phyloP scores from a whole-genome alignment of 805 yeast genomes.

The Pichia exigua region DNA sequence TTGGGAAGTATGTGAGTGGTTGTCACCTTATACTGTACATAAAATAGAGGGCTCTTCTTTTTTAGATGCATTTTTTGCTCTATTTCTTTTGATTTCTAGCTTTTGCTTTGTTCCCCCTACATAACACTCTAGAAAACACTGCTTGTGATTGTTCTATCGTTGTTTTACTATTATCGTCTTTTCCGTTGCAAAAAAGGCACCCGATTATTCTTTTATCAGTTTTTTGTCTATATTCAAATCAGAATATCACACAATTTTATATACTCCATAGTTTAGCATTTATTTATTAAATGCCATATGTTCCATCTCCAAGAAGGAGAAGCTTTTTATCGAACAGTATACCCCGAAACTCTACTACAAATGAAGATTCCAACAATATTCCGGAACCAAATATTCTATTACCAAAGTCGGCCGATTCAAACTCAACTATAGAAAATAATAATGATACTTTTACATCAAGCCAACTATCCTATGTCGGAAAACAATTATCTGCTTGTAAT shows the following conservation, averaged over 20 bases:
- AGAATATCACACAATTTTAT: neutral
- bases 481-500: neutral
- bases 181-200: neutral
- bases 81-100: neutral
- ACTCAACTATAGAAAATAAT: neutral
- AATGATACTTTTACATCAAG: neutral
- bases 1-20: neutral
- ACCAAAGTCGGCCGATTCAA: neutral
- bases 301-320: constrained; percentile 7
- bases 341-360: neutral
- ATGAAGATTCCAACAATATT: neutral
- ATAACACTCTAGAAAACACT: neutral
- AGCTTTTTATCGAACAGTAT: neutral
- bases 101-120: neutral
- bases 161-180: neutral
- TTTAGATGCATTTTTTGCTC: neutral
- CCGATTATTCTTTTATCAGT: neutral
- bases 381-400: neutral
- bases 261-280: neutral
- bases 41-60: neutral
- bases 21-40: neutral
- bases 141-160: neutral
- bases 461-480: neutral
- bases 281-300: constrained; percentile 8
- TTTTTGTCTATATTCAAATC: neutral